Evolutionary conservation across 495 filamentous ascomycete genomes (phyloP).

Genomic region (Xylaria sp.): DNA sequence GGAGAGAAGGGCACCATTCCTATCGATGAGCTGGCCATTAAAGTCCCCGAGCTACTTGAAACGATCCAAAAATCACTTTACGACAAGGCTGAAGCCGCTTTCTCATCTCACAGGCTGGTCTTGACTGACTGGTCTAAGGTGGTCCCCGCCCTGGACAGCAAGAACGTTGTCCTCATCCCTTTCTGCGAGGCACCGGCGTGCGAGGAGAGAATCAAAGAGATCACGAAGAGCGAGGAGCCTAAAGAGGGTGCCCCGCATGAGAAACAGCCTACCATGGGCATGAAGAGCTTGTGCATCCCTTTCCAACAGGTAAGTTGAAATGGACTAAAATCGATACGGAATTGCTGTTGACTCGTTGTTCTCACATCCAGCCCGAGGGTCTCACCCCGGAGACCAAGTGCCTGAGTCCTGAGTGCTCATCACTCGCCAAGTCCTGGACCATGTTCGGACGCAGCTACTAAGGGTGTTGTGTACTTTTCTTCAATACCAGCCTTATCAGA

Average conservation of each 20-base stretch:
- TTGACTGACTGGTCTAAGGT: conserved; percentile 91
- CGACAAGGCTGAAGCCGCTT: conserved; percentile 78
- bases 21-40: conserved; percentile 71
- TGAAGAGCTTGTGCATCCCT: conserved; percentile 96
- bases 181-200: conserved; percentile 81
- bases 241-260: conserved; percentile 68
- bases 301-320: conserved; percentile 72
- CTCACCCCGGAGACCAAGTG: conserved; percentile 84
- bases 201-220: conserved; percentile 93
- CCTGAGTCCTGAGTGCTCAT: conserved; percentile 80
- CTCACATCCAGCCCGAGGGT: conserved; percentile 63
- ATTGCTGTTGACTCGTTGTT: not conserved
- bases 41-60: conserved; percentile 80
- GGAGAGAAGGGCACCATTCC: conserved; percentile 78
- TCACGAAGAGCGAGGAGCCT: conserved; percentile 73
- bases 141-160: conserved; percentile 81
- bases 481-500: not conserved
- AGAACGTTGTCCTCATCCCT: conserved; percentile 90
- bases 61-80: conserved; percentile 89
- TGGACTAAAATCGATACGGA: conserved; percentile 23
- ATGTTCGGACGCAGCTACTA: conserved; percentile 81
- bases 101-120: conserved; percentile 76
- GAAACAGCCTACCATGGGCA: conserved; percentile 91
- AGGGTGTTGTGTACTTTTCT: not conserved
- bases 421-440: conserved; percentile 77